A percentile compares a stretch with the other conserved stretches of the same genome.
Conservation (phyloP, 768 basidiomycete species). For the Paxillus involutus region DNA sequence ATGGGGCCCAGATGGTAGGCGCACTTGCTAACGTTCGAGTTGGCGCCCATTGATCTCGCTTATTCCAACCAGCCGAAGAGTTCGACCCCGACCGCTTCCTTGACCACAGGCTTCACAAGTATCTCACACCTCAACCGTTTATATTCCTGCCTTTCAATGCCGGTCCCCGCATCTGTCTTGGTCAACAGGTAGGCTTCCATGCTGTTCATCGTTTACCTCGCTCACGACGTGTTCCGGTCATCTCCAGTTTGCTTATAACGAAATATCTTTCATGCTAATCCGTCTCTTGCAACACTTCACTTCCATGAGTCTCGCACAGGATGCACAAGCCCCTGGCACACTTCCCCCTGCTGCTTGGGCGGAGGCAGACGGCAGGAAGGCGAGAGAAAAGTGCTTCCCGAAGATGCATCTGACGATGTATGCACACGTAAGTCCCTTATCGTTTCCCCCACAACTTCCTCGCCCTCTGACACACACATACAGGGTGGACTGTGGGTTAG, state of each 20-base stretch:
- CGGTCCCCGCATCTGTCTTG: constrained; percentile 53
- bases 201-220: too few relatives aligned
- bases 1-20: constrained; percentile 69
- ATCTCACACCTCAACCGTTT: constrained; percentile 62
- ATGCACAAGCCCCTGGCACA: too few relatives aligned
- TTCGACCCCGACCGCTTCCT: constrained; percentile 76
- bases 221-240: neutral
- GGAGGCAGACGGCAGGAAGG: constrained; percentile 43
- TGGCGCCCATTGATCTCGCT: neutral
- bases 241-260: constrained; percentile 54
- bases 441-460: neutral
- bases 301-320: constrained; percentile 37
- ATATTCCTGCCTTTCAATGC: constrained; percentile 71
- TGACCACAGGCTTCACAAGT: constrained; percentile 60
- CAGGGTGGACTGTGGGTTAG: constrained; percentile 59
- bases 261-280: constrained; percentile 62
- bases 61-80: constrained; percentile 44
- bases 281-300: constrained; percentile 61
- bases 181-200: too few relatives aligned
- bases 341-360: constrained; percentile 49
- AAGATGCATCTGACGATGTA: constrained; percentile 60
- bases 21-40: neutral
- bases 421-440: constrained; percentile 32
- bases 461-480: neutral
- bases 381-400: constrained; percentile 49